Evolutionary conservation across 2,329 filamentous ascomycete species (phyloP).

Genomic region (Trichoderma breve): DNA sequence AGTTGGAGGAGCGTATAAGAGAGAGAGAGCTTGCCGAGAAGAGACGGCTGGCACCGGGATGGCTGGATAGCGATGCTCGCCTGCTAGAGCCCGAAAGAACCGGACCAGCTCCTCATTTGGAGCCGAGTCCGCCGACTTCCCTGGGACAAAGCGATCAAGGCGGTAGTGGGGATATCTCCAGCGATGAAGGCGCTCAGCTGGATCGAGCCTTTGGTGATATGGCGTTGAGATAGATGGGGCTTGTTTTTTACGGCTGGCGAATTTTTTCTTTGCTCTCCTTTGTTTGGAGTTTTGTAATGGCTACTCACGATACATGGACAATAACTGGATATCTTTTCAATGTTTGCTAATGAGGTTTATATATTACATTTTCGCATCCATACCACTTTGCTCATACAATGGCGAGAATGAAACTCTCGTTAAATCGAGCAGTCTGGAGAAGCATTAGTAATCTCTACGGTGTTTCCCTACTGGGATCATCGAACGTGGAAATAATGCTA

Average conservation of each 20-base stretch:
- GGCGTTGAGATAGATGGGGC: conserved; percentile 31
- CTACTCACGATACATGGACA: background rate
- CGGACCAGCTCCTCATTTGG: conserved; percentile 31
- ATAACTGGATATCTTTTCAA: background rate
- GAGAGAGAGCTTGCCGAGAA: conserved; percentile 74
- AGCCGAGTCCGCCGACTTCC: conserved; percentile 23
- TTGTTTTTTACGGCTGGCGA: background rate
- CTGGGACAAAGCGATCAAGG: conserved; percentile 19
- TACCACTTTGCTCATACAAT: background rate
- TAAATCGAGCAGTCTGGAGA: background rate
- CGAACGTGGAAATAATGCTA: background rate
- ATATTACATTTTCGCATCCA: background rate
- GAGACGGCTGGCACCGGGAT: conserved; percentile 74
- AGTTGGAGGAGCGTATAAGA: conserved; percentile 66
- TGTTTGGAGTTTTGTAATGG: background rate
- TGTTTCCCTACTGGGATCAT: background rate
- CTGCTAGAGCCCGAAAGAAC: conserved; percentile 66
- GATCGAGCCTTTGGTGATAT: conserved; percentile 57
- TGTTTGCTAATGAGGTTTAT: background rate
- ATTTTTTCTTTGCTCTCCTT: background rate
- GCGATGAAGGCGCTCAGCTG: conserved; percentile 54
- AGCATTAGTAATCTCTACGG: background rate
- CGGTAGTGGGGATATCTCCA: conserved; percentile 31
- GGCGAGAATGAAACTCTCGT: background rate
- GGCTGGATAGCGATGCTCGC: conserved; percentile 71